These are phyloP conservation scores for Porcisia deanei DNA, from an alignment of 208 protist genomes.

Conservation along the genomic window DNA sequence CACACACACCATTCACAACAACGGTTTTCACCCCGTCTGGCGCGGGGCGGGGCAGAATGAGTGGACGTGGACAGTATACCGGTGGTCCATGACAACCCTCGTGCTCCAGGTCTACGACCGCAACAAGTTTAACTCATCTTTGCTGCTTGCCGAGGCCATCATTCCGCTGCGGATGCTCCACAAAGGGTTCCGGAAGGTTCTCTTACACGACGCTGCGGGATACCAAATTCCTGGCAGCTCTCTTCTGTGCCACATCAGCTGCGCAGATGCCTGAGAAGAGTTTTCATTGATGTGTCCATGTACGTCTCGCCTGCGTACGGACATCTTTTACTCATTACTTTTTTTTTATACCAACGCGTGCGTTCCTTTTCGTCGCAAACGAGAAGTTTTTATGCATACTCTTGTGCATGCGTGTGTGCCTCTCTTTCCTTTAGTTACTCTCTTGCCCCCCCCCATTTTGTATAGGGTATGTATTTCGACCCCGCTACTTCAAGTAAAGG, in stretches of 20 bases:
- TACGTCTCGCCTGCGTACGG: background rate
- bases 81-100: constrained; percentile 54
- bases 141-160: constrained; percentile 58
- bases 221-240: constrained; percentile 47
- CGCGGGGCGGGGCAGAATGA: constrained; percentile 40
- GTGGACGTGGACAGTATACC: constrained; percentile 49
- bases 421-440: background rate
- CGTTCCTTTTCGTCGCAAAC: background rate
- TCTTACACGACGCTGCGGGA: constrained; percentile 48
- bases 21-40: constrained; percentile 83
- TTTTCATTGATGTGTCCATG: background rate
- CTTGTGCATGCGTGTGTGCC: background rate
- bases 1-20: constrained; percentile 54
- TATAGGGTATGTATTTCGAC: background rate
- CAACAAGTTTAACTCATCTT: constrained; percentile 37
- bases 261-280: background rate
- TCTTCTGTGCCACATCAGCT: constrained; percentile 39
- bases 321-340: background rate
- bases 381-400: background rate
- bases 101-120: constrained; percentile 76
- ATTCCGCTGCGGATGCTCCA: constrained; percentile 57
- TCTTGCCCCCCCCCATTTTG: background rate
- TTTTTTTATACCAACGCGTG: background rate
- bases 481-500: background rate
- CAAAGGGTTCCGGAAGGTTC: constrained; percentile 55